Percentiles rank a stretch among this genome's conserved stretches.
phyloP scores from a whole-genome alignment of 352 stramenopile genomes.

The Phytopythium oedochilum region DNA sequence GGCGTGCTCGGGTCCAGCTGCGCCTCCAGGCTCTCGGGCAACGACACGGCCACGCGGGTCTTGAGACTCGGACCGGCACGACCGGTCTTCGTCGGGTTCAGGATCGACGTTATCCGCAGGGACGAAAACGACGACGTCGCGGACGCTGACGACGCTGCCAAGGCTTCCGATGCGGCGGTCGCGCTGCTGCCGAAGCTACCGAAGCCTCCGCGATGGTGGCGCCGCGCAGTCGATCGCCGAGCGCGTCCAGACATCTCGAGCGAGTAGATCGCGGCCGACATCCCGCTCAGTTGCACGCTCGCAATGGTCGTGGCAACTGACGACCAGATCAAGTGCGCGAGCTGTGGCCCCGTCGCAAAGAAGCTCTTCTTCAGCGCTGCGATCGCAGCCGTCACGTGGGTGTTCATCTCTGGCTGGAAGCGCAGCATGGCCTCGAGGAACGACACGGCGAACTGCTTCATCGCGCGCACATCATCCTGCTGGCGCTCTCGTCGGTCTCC shows the following conservation, averaged over 20 bases:
- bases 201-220: conserved; percentile 1
- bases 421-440: conserved; percentile 61
- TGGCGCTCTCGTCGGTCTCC: conserved; percentile 1
- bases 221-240: neutral
- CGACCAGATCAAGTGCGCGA: conserved; percentile 77
- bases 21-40: conserved; percentile 60
- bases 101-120: conserved; percentile 57
- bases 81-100: conserved; percentile 33
- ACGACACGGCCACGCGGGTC: conserved; percentile 51
- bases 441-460: conserved; percentile 71
- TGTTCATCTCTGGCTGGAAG: conserved; percentile 61
- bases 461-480: conserved; percentile 51
- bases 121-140: conserved; percentile 55
- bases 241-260: conserved; percentile 17
- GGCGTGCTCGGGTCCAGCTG: conserved; percentile 67
- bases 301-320: conserved; percentile 56
- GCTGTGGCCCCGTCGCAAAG: conserved; percentile 57
- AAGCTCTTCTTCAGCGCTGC: conserved; percentile 64
- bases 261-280: conserved; percentile 64
- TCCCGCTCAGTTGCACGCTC: conserved; percentile 61
- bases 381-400: conserved; percentile 41
- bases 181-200: conserved; percentile 8
- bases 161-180: conserved; percentile 1
- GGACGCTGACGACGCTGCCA: conserved; percentile 5
- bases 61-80: conserved; percentile 35